A percentile compares a stretch with the other conserved stretches of the same genome.
phyloP scores from a whole-genome alignment of 768 basidiomycete species.

The Xerocomellus amylosporus region DNA sequence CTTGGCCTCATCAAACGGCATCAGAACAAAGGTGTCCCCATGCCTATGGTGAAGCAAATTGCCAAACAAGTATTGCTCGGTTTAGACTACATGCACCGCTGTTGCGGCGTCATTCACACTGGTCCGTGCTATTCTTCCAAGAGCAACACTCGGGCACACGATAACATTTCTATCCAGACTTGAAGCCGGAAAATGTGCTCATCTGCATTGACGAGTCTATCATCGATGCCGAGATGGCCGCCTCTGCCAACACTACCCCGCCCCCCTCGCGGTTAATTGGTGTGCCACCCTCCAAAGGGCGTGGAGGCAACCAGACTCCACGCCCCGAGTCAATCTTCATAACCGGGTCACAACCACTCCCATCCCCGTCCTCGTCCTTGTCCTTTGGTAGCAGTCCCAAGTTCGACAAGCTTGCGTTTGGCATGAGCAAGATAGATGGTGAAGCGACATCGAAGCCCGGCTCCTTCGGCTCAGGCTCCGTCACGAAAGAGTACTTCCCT shows the following conservation, averaged over 20 bases:
- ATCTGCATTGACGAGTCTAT: conserved; percentile 94
- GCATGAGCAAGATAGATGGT: conserved; percentile 85
- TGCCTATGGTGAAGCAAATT: conserved; percentile 90
- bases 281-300: conserved; percentile 88
- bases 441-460: conserved; percentile 36
- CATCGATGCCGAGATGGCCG: conserved; percentile 77
- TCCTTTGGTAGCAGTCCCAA: conserved; percentile 67
- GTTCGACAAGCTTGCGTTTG: conserved; percentile 86
- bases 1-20: conserved; percentile 96
- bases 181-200: conserved; percentile 98
- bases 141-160: background rate
- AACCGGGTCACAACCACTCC: conserved; percentile 91
- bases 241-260: conserved; percentile 32
- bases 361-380: conserved; percentile 75
- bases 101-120: conserved; percentile 97
- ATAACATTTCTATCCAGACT: conserved; percentile 46
- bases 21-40: conserved; percentile 97
- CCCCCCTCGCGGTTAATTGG: conserved; percentile 72
- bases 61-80: conserved; percentile 95
- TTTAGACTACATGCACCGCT: conserved; percentile 96
- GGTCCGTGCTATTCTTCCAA: conserved; percentile 39
- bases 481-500: conserved; percentile 22
- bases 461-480: conserved; percentile 27
- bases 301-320: conserved; percentile 96
- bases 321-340: conserved; percentile 79